Percentiles rank a stretch among this genome's conserved stretches.
Conservation (phyloP, 331 rosid genomes). For the Spiraea crenata region DNA sequence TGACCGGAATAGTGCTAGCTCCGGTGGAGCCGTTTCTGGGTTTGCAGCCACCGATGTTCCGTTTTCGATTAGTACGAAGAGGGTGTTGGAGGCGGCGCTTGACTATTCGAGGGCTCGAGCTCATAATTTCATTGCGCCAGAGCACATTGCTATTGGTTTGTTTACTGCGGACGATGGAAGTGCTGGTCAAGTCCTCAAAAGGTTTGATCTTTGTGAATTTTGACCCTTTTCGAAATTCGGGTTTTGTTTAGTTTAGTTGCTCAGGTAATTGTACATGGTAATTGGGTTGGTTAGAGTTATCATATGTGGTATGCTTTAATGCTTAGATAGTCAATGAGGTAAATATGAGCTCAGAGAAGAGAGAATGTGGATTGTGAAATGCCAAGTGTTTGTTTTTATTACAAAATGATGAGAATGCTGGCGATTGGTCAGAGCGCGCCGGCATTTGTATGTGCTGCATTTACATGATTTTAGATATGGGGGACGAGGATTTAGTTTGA, state of each 20-base stretch:
- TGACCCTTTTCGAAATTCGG: background rate
- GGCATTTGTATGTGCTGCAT: background rate
- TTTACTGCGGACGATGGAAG: slow-evolving; percentile 69
- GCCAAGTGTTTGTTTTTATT: background rate
- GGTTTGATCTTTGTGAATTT: slow-evolving; percentile 34
- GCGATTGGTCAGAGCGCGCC: background rate
- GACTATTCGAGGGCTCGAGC: slow-evolving; percentile 64
- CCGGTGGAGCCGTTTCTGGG: slow-evolving; percentile 2
- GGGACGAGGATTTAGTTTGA: background rate
- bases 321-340: background rate
- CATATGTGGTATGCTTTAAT: too few species aligned
- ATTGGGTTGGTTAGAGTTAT: background rate
- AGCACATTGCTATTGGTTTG: slow-evolving; percentile 68
- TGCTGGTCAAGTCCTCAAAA: slow-evolving; percentile 49
- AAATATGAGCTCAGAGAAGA: background rate
- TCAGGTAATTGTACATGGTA: background rate
- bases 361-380: too few species aligned
- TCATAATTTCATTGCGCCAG: slow-evolving; percentile 76
- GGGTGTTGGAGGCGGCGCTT: slow-evolving; percentile 71
- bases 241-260: background rate
- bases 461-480: background rate
- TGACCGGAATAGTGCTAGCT: background rate
- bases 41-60: slow-evolving; percentile 40
- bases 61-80: slow-evolving; percentile 63
- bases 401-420: background rate